Conservation (phyloP, 345 rosid genomes). For the Gossypium stocksii region DNA sequence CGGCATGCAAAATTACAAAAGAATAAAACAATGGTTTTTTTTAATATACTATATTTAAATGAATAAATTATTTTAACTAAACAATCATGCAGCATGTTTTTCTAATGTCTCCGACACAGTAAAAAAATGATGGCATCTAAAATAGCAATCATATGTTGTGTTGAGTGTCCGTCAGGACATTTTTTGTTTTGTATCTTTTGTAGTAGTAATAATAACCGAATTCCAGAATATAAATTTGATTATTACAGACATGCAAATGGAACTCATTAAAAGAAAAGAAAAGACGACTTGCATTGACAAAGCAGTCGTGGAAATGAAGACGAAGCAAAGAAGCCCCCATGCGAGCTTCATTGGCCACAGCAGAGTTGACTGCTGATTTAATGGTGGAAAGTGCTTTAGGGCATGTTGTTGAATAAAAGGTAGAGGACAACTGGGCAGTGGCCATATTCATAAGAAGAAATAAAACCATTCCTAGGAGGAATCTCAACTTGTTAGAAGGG, state of each 20-base stretch:
- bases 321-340: conserved; percentile 61
- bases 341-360: conserved; percentile 42
- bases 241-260: neutral
- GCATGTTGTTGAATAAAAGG: conserved; percentile 36
- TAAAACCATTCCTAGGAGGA: neutral
- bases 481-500: neutral
- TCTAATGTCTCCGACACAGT: no score
- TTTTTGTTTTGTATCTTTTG: no score
- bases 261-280: neutral
- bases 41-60: no score
- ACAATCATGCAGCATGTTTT: no score
- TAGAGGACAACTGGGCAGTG: conserved; percentile 38
- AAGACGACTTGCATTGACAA: conserved; percentile 40
- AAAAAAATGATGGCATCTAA: neutral
- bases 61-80: no score
- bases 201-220: no score
- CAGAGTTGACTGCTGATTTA: conserved; percentile 30
- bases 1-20: no score
- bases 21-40: no score
- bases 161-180: neutral
- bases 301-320: conserved; percentile 66
- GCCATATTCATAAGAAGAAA: conserved; percentile 4
- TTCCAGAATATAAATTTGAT: no score
- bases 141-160: neutral
- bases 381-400: conserved; percentile 37